Conservation (phyloP, 1,284 basidiomycete genomes). For the Ceratobasidium sp. region DNA sequence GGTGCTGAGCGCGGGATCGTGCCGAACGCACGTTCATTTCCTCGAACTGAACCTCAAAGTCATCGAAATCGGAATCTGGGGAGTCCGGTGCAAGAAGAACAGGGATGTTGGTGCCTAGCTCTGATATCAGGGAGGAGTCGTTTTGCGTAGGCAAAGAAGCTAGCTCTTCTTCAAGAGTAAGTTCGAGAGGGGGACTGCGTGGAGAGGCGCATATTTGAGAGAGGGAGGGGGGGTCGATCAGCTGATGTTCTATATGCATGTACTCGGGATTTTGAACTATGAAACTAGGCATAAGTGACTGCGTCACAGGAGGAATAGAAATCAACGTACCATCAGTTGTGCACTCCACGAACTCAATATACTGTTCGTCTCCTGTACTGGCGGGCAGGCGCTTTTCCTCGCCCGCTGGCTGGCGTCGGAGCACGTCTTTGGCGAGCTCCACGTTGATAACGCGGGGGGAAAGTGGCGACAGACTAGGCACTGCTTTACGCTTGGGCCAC, state of each 20-base stretch:
- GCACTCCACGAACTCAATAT: too few species aligned
- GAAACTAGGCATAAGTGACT: background rate
- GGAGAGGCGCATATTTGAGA: conserved; percentile 19
- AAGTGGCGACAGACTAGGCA: background rate
- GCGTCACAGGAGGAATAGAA: too few species aligned
- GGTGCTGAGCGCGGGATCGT: conserved; percentile 36
- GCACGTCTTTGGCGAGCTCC: background rate
- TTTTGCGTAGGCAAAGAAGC: background rate
- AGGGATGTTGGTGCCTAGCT: background rate
- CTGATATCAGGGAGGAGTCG: background rate
- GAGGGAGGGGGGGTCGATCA: conserved; percentile 7
- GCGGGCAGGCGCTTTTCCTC: too few species aligned
- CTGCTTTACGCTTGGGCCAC: conserved; percentile 9
- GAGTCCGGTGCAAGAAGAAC: background rate
- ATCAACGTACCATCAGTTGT: background rate
- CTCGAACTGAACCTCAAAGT: conserved; percentile 14
- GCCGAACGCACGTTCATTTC: conserved; percentile 32
- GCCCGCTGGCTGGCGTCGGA: too few species aligned
- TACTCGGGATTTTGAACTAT: background rate
- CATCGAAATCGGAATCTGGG: background rate
- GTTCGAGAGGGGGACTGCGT: background rate
- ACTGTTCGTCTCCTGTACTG: too few species aligned
- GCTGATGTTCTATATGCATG: background rate
- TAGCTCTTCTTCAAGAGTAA: conserved; percentile 9
- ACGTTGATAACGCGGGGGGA: conserved; percentile 10